phyloP scores from a whole-genome alignment of 371 early-diverging fungal species.

The Mortierella sp. region DNA sequence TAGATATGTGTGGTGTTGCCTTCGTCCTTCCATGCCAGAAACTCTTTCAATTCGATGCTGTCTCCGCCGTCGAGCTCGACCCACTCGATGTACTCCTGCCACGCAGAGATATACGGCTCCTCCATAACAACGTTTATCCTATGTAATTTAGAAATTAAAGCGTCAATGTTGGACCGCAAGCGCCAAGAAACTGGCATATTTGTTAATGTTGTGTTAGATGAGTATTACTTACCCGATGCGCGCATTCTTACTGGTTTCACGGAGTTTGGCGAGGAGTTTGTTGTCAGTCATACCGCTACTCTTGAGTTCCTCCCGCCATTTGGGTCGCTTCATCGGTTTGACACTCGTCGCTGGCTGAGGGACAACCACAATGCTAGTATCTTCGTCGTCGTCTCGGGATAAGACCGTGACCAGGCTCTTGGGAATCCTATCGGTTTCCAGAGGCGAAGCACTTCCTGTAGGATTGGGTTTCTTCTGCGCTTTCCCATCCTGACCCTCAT shows the following conservation, averaged over 20 bases:
- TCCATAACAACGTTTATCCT: neutral
- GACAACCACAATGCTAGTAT: neutral
- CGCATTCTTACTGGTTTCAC: slow-evolving; percentile 4
- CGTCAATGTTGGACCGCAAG: neutral
- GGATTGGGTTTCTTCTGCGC: neutral
- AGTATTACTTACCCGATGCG: slow-evolving; percentile 15
- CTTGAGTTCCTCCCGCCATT: slow-evolving; percentile 19
- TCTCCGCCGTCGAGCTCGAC: slow-evolving; percentile 38
- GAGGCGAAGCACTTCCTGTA: neutral
- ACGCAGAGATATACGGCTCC: slow-evolving; percentile 32
- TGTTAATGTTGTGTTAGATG: neutral
- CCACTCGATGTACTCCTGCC: slow-evolving; percentile 50
- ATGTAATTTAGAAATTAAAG: neutral
- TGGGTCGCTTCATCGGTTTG: neutral
- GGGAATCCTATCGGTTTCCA: neutral
- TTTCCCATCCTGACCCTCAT: neutral
- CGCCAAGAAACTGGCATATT: neutral
- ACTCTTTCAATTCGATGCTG: slow-evolving; percentile 15
- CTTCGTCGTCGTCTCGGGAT: neutral
- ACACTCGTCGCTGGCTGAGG: neutral
- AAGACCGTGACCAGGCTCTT: neutral
- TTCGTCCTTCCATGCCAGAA: slow-evolving; percentile 32
- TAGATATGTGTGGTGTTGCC: slow-evolving; percentile 28
- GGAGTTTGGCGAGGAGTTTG: neutral
- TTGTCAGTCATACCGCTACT: neutral